Evolutionary conservation across 1,284 basidiomycete genomes (phyloP), one percentile per base, ranked within the genome.

Genomic region (Chalciporus piperatoides): DNA sequence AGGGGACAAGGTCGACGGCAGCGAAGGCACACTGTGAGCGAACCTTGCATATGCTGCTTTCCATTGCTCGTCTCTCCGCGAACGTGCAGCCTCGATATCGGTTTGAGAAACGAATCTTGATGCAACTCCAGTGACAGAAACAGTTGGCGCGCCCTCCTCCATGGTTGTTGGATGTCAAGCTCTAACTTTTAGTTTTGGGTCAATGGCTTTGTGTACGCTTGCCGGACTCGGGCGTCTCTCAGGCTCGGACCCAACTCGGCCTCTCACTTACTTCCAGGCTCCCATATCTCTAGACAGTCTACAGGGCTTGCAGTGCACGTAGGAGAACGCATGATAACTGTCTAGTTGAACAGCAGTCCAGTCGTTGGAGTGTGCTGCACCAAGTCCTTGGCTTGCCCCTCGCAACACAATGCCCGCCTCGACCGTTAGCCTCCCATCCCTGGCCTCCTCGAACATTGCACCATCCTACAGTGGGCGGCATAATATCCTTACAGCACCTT

Each of bases 11-110:
- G 46, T 23, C 11, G 30, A 48, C 50, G 14, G 15, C 32, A 11
- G 33, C 15, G 39, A 48, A 46, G 42, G 41, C 23, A 46, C 15
- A 19, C 11, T 24, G 30, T 56, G 21, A 49, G 67, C 70, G 48
- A 58, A 88, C 90, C 92, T 80, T 36, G 86, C 92, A 70, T 96
- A 97, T 12, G 93, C 93, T 11, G 89, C 92, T 63, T 85, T 90
- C 90, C 93, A 95, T 63, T 95, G 90, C 60, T 90, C 86, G 24
- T 95, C 90, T 54, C 84, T 77, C 38, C 81, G 76, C 9, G 79
- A 76, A 55, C 84, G 87, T 21, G 90, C 90, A 25, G 81, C 78
- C 43, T 94, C 91, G 40, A 97, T 74, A 33, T 93, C 87, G 14
- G 77, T 73, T 67, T 91, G 83, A 25, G 91, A 86, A 54, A 90